Conservation (phyloP, 805 yeast species). For the Teunomyces funiuensis region DNA sequence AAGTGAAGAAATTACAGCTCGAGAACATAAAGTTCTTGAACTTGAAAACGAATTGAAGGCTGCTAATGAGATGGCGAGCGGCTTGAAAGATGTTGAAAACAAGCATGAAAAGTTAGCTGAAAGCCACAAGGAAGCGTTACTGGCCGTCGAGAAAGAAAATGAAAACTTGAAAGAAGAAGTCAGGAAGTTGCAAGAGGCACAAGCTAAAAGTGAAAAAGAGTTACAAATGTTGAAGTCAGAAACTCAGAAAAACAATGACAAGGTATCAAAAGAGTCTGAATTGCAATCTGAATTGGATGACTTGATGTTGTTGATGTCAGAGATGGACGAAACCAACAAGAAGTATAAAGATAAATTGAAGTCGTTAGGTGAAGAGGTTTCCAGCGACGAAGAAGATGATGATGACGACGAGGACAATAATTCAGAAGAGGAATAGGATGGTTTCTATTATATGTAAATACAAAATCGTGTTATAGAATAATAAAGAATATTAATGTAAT, state of each 20-base stretch:
- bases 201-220: slow-evolving; percentile 4
- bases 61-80: neutral
- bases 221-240: slow-evolving; percentile 9
- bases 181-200: slow-evolving; percentile 4
- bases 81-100: neutral
- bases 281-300: slow-evolving; percentile 66
- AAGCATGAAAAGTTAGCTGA: neutral
- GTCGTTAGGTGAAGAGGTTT: slow-evolving; percentile 56
- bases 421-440: slow-evolving; percentile 32
- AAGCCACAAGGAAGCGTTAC: neutral
- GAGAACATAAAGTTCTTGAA: neutral
- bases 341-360: slow-evolving; percentile 55
- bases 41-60: neutral
- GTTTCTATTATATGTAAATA: neutral
- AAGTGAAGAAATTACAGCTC: neutral
- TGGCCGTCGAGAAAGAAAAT: neutral
- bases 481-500: neutral
- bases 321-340: slow-evolving; percentile 66
- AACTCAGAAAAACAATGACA: slow-evolving; percentile 6
- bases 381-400: slow-evolving; percentile 70
- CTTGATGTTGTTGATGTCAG: slow-evolving; percentile 71
- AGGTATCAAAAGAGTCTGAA: slow-evolving; percentile 22
- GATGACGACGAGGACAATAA: slow-evolving; percentile 62
- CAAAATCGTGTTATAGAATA: neutral
- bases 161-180: neutral